Base-by-base conservation (phyloP, 2,329 filamentous ascomycete genomes). In the Fusarium heterosporum region DNA sequence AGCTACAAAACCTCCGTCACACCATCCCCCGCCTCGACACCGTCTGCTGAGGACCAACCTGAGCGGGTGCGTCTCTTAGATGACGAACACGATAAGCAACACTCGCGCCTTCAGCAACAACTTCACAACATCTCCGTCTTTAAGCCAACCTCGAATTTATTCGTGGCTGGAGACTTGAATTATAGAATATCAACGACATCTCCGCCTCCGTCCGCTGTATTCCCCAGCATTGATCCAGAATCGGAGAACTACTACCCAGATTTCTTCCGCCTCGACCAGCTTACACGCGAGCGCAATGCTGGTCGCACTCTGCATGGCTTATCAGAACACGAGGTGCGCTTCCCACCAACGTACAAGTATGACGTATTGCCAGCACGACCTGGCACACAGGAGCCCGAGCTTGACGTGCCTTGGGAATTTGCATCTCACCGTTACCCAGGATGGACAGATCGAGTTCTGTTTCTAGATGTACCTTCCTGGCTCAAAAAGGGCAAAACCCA, bases 281-380 rank as follows among this genome's bases (percentile, higher is more conserved):
- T 98, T 22, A 89, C 82, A 3, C 83, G 86, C 46, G 93, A 98
- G 78, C 87, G 87, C 51, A 78, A 78, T 6, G 88, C 89, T 1
- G 88, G 89, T 1, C 85, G 89, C 16, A 93, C 92, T 3, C 81
- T 97, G 25, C 93, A 98, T 66, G 90, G 92, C 6, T 81, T 99
- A 32, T 80, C 81, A 11, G 96, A 99, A 79, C 86, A 89, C 1
- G 81, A 85, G 1, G 88, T 98, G 59, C 78, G 78, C 6, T 99
- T 98, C 73, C 91, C 93, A 2, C 96, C 96, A 1, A 97, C 96
- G 0, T 99, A 99, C 83, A 99, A 99, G 78, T 96, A 96, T 76
- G 84, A 85, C 32, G 77, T 85, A 32, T 68, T 61, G 65, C 76
- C 50, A 45, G 73, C 78, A 48, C 70, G 67, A 39, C 72, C 71